Evolutionary conservation across 2,329 filamentous ascomycete genomes (phyloP).

Genomic region (Nigrospora sphaerica): DNA sequence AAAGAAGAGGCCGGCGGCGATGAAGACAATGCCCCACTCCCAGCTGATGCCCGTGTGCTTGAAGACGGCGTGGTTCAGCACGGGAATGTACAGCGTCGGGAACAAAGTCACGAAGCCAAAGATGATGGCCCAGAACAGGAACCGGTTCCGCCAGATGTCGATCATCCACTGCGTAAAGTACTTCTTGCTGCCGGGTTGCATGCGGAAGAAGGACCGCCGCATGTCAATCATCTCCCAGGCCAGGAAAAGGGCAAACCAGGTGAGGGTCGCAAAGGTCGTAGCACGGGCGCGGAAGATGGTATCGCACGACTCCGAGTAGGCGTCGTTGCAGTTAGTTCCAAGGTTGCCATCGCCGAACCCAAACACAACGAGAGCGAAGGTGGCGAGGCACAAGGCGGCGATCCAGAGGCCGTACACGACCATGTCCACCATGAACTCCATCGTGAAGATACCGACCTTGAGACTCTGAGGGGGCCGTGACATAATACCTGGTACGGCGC

Average conservation of each 20-base stretch:
- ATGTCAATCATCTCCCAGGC: conserved; percentile 74
- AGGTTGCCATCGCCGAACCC: conserved; percentile 49
- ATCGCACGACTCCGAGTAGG: conserved; percentile 46
- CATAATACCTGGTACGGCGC: conserved; percentile 63
- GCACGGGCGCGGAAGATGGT: conserved; percentile 65
- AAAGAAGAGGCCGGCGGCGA: conserved; percentile 48
- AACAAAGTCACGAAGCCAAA: conserved; percentile 41
- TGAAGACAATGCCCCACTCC: conserved; percentile 57
- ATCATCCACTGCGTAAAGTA: conserved; percentile 60
- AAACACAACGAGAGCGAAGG: conserved; percentile 60
- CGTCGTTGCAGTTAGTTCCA: conserved; percentile 53
- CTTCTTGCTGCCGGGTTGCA: conserved; percentile 55
- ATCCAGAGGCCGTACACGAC: conserved; percentile 64
- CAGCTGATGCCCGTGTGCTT: conserved; percentile 53
- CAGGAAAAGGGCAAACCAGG: conserved; percentile 69
- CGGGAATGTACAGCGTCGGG: conserved; percentile 50
- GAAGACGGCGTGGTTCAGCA: conserved; percentile 51
- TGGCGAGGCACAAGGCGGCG: conserved; percentile 52
- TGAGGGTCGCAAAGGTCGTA: conserved; percentile 67
- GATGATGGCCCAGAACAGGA: conserved; percentile 59
- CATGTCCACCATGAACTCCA: conserved; percentile 61
- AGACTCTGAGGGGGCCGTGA: conserved; percentile 58
- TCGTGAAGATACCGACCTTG: conserved; percentile 56
- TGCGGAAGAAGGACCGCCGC: conserved; percentile 67
- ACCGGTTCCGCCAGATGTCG: conserved; percentile 66